Conservation (phyloP, 192 early-diverging fungal genomes). For the Coemansia sp. region DNA sequence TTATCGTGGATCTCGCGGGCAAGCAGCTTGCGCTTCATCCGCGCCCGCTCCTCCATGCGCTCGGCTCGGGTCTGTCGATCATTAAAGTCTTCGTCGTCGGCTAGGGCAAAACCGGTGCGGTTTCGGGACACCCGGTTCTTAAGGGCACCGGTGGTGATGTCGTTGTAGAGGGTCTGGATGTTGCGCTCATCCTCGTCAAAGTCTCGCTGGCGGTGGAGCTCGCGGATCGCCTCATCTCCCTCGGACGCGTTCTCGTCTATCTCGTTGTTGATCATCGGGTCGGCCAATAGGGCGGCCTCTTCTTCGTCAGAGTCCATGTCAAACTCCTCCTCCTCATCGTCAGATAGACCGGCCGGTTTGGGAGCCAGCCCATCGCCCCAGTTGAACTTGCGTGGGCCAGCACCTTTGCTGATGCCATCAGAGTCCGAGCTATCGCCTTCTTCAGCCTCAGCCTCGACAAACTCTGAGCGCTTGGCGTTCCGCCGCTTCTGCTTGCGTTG, state of each 20-base stretch:
- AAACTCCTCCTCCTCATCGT: slow-evolving; percentile 22
- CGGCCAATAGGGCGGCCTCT: slow-evolving; percentile 28
- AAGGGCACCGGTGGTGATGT: slow-evolving; percentile 42
- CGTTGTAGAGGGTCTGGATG: slow-evolving; percentile 36
- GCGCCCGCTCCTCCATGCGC: slow-evolving; percentile 42
- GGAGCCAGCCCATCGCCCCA: slow-evolving; percentile 18
- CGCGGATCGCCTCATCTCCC: slow-evolving; percentile 36
- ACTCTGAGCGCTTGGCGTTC: slow-evolving; percentile 29
- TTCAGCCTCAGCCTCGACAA: slow-evolving; percentile 53
- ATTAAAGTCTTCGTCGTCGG: slow-evolving; percentile 45
- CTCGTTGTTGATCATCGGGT: slow-evolving; percentile 47
- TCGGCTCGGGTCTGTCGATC: slow-evolving; percentile 43
- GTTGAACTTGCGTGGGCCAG: slow-evolving; percentile 30
- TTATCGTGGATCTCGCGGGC: slow-evolving; percentile 43
- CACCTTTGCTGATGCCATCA: slow-evolving; percentile 7
- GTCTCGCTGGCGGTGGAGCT: slow-evolving; percentile 36
- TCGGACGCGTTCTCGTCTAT: slow-evolving; percentile 11
- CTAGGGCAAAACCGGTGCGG: slow-evolving; percentile 16
- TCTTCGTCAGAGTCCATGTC: slow-evolving; percentile 49
- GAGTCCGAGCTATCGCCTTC: slow-evolving; percentile 45
- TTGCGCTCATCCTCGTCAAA: slow-evolving; percentile 37
- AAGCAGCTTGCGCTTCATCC: slow-evolving; percentile 17
- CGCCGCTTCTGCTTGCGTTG: neutral
- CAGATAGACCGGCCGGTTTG: slow-evolving; percentile 4
- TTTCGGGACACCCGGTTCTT: slow-evolving; percentile 9